Evolutionary conservation across 75 land plant species (phyloP).

Genomic region (Larix kaempferi): DNA sequence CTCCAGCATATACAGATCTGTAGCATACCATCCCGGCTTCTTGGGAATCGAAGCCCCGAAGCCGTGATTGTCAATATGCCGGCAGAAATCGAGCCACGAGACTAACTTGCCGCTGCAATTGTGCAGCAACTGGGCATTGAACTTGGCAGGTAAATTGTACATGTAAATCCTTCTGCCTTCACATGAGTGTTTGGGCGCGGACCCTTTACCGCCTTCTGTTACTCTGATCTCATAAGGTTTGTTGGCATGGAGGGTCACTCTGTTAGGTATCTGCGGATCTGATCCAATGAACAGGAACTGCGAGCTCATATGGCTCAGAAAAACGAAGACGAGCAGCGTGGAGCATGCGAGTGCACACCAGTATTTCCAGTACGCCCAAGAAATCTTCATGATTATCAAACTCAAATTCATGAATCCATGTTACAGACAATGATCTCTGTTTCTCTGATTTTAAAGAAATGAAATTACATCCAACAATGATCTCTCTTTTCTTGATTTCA

Average conservation of each 20-base stretch:
- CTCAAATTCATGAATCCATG: no score
- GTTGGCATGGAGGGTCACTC: no score
- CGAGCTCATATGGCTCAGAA: not conserved
- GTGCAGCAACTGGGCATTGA: conserved; percentile 22
- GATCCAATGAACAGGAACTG: no score
- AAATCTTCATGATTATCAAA: not conserved
- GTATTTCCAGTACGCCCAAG: not conserved
- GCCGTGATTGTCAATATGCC: conserved; percentile 16
- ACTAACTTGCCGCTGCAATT: conserved; percentile 18
- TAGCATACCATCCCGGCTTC: conserved; percentile 15
- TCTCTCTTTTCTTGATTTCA: no score
- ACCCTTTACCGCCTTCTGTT: not conserved
- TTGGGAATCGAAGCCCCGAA: conserved; percentile 2
- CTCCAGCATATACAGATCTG: conserved; percentile 43
- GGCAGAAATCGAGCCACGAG: conserved; percentile 26
- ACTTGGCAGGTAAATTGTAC: conserved; percentile 21
- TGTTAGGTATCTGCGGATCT: no score
- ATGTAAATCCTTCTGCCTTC: conserved; percentile 10
- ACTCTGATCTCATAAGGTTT: no score
- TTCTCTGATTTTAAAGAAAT: no score
- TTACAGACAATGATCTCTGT: no score
- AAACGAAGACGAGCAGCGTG: not conserved
- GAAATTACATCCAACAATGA: no score
- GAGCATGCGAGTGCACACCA: not conserved
- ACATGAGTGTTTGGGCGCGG: not conserved